phyloP scores from a whole-genome alignment of 306 rosid species.

The Casuarina equisetifolia region DNA sequence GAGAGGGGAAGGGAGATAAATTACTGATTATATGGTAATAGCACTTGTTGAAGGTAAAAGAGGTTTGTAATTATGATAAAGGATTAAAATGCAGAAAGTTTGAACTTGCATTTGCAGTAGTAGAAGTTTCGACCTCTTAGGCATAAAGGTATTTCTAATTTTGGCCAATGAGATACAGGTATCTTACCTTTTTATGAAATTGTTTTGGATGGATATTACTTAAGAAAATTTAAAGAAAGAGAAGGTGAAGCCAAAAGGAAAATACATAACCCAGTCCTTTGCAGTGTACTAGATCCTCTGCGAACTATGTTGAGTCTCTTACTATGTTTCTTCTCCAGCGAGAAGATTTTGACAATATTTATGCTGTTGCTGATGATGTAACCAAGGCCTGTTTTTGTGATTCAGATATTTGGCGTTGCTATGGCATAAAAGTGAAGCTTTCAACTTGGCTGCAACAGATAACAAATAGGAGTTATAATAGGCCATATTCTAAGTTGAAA shows the following conservation, averaged over 20 bases:
- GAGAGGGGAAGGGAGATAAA: not conserved
- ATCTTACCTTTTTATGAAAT: not conserved
- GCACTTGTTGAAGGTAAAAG: not conserved
- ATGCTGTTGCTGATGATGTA: conserved; percentile 15
- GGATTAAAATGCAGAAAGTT: not conserved
- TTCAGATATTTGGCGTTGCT: conserved; percentile 14
- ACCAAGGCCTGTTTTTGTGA: conserved; percentile 9
- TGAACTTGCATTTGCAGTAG: not conserved
- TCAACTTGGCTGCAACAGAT: too few relatives aligned
- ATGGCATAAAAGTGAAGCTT: conserved; percentile 19
- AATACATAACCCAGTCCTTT: not conserved
- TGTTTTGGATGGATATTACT: not conserved
- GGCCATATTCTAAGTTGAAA: not conserved
- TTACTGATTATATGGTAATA: not conserved
- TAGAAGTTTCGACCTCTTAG: not conserved
- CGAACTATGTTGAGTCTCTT: conserved; percentile 31
- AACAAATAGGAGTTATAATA: too few relatives aligned
- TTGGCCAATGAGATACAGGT: not conserved
- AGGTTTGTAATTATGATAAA: not conserved
- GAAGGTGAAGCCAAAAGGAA: not conserved
- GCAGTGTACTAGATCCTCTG: conserved; percentile 12
- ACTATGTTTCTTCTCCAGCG: conserved; percentile 16
- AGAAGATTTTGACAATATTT: not conserved
- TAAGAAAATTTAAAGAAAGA: not conserved
- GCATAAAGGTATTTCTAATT: not conserved